Evolutionary conservation across 75 land plant species (phyloP), one percentile per base, ranked within the genome.

Genomic region (Selaginella tamariscina): DNA sequence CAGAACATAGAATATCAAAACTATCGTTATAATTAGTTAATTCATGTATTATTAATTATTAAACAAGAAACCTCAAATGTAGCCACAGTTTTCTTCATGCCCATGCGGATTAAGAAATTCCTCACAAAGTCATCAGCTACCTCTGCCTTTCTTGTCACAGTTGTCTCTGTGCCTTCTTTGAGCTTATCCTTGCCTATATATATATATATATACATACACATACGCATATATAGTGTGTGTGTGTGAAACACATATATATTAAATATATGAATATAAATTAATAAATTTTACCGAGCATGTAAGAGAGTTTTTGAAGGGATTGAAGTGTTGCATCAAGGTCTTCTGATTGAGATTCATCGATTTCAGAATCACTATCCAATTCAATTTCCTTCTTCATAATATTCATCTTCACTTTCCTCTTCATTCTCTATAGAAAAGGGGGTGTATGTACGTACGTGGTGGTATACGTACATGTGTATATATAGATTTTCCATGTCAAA

Each of bases 81-180:
- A 31, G 69, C 68, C 0, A 76, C 54, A 0, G 78, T 76, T 39
- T 62, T 76, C 18, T 39, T 65, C 13, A 66, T 57, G 24, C 74
- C 68, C 54, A 65, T 55, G 27, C 55, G 65, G 30, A 76, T 60
- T 11, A 73, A 64, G 70, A 76, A 76, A 62, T 76, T 76, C 54
- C 78, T 67, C 64, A 76, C 69, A 62, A 76, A 76, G 29, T 76
- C 78, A 60, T 76, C 78, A 33, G 70, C 32, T 30, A 76, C 78
- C 70, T 76, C 78, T 32, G 71, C 13, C 70, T 49, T 54, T 8
- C 54, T 44, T 5, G 39, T 27, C 1, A 32, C 70, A 15, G 32
- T 31, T 44, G 64, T 1, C 0, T 20, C 29, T 13, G 27, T 27
- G 26, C 22, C 2, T 56, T 54, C 11, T 54, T 49, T 1, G 24